Evolutionary conservation across 306 rosid genomes (phyloP), one percentile per base, ranked within the genome.

Genomic region (Acacia crassicarpa): DNA sequence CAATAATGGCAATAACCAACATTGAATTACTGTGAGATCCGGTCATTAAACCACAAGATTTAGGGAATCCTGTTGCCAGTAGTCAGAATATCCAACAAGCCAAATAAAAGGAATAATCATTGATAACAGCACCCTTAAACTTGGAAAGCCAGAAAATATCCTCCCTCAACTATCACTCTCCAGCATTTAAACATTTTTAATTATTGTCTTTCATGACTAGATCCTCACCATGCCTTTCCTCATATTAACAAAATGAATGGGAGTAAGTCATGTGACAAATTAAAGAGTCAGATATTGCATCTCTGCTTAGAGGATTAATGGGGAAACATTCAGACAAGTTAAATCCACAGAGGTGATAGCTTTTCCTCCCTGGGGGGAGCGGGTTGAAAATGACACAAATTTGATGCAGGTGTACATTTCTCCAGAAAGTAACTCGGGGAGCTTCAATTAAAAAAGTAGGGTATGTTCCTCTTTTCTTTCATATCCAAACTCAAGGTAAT

Each of bases 361-460:
- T 23, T 23, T 59, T 59, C 15, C 19, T 63, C n/a, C 3, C 5
- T 1, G 40, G 10, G 5, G 68, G 17, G 40, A 9, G 20, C 11
- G 16, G 41, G 7, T 63, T 32, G n/a, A n/a, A 30, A 30, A 63
- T 63, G 69, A 30, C 41, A 27, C 40, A 27, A 27, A 63, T 14
- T 63, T 27, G 69, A 63, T 30, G 69, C 9, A 17, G 69, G 41
- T 30, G 16, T 14, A 17, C 43, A 30, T 63, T 14, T 63, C 14
- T 30, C n/a, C 68, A 5, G 3, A 68, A 65, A 32, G 44, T 66
- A 54, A 63, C 27, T 76, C 67, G 33, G 65, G 59, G 30, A 25
- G 35, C 23, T 82, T 74, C 23, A 79, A 85, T 66, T 40, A 38
- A 1, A 33, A 48, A 77, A 19, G 51, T 11, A 48, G 5, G 81